Percentiles rank a stretch among this genome's conserved stretches.
Evolutionary conservation across 2,329 filamentous ascomycete species (phyloP).

Genomic region (Chaetomium olivaceum): DNA sequence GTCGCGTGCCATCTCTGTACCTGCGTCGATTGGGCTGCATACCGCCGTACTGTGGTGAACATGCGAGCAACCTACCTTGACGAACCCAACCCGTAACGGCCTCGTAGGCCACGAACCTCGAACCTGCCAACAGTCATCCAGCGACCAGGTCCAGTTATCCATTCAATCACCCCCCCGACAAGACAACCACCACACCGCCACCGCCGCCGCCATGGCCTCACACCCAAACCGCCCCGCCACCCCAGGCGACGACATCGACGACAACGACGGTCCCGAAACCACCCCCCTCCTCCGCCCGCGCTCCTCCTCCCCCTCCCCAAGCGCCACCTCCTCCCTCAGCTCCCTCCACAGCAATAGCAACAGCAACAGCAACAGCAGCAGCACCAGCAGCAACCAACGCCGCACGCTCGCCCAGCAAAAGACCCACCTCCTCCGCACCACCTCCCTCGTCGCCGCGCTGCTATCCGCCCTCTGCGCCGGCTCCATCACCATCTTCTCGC

Average conservation of each 20-base stretch:
- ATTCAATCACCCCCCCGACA: neutral
- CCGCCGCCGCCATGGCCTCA: neutral
- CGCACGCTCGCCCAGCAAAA: neutral
- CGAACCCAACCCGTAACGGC: neutral
- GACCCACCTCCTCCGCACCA: neutral
- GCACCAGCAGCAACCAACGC: neutral
- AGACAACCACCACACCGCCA: neutral
- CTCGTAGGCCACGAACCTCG: neutral
- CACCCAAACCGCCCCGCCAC: neutral
- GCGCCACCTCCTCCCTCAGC: neutral
- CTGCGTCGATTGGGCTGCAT: neutral
- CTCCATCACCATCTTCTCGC: conserved; percentile 88
- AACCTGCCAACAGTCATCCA: neutral
- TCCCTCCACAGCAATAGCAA: neutral
- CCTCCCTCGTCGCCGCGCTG: conserved; percentile 58
- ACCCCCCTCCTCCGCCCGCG: conserved; percentile 10
- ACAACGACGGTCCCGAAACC: neutral
- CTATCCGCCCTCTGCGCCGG: conserved; percentile 74
- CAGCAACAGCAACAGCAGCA: neutral
- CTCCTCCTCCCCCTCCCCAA: neutral
- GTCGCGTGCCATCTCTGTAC: neutral
- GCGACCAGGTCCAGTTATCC: neutral
- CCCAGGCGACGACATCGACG: neutral
- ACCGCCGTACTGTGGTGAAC: neutral
- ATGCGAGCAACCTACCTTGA: neutral